These are phyloP conservation scores for Penicillium fimorum DNA, from an alignment of 495 filamentous ascomycete genomes.

Conservation along the genomic window DNA sequence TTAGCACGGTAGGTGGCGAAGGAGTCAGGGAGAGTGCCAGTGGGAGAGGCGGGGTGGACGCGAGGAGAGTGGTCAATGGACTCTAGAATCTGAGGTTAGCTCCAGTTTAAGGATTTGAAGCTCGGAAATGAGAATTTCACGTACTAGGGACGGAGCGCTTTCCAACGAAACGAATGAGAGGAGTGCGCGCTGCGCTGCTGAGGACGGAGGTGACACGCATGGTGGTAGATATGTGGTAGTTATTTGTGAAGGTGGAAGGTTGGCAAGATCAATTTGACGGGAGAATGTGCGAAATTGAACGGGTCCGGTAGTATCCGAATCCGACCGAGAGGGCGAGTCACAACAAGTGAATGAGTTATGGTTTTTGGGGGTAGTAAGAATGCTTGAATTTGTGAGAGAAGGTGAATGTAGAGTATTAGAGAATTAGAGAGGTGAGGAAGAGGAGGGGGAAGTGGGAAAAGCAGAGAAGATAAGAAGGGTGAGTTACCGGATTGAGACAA, in stretches of 20 bases:
- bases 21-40: conserved; percentile 58
- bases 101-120: conserved; percentile 2
- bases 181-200: conserved; percentile 68
- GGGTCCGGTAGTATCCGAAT: conserved; percentile 36
- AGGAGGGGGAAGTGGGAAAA: conserved; percentile 14
- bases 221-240: conserved; percentile 14
- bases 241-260: conserved; percentile 15
- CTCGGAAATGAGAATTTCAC: conserved; percentile 30
- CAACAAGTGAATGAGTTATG: conserved; percentile 1
- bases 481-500: conserved; percentile 23
- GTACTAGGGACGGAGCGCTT: conserved; percentile 79
- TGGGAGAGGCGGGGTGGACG: conserved; percentile 64
- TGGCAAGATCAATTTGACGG: conserved; percentile 21
- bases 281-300: conserved; percentile 30
- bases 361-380: not conserved
- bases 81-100: conserved; percentile 43
- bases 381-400: conserved; percentile 6
- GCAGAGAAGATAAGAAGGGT: conserved; percentile 20
- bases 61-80: conserved; percentile 68
- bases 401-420: conserved; percentile 8
- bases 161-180: conserved; percentile 89
- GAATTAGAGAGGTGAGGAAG: conserved; percentile 17
- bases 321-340: conserved; percentile 24
- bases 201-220: conserved; percentile 69
- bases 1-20: conserved; percentile 91